phyloP scores from a whole-genome alignment of 805 yeast genomes.

The Starmerella apis region DNA sequence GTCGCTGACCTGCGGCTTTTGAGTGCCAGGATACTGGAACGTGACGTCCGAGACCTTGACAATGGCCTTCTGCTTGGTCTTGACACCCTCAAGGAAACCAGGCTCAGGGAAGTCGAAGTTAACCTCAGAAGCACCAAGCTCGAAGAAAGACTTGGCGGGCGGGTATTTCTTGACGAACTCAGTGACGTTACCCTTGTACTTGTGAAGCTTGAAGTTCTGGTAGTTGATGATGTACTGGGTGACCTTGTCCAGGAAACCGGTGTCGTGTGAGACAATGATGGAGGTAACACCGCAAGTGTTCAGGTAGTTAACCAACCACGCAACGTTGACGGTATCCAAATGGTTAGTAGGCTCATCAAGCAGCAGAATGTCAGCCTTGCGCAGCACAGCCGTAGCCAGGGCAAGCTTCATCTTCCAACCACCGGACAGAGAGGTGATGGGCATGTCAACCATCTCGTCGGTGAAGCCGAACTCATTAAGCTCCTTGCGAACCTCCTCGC shows the following conservation, averaged over 20 bases:
- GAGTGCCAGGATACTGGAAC: slow-evolving; percentile 99
- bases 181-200: slow-evolving; percentile 98
- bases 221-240: slow-evolving; percentile 98
- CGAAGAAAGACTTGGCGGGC: slow-evolving; percentile 97
- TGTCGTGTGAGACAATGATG: slow-evolving; percentile 97
- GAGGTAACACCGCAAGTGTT: slow-evolving; percentile 98
- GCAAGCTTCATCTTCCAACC: slow-evolving; percentile 99
- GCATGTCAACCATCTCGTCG: slow-evolving; percentile 86
- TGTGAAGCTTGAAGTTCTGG: slow-evolving; percentile 99
- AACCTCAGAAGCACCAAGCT: slow-evolving; percentile 94
- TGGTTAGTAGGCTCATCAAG: slow-evolving; percentile 99
- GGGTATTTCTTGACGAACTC: slow-evolving; percentile 98
- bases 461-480: slow-evolving; percentile 87
- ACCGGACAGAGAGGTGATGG: slow-evolving; percentile 95
- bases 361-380: slow-evolving; percentile 93
- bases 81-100: slow-evolving; percentile 99
- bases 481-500: slow-evolving; percentile 60
- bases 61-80: slow-evolving; percentile 99
- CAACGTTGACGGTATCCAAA: slow-evolving; percentile 98
- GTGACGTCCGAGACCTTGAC: slow-evolving; percentile 95
- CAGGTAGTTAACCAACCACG: slow-evolving; percentile 99
- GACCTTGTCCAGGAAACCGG: slow-evolving; percentile 97
- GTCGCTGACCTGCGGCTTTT: slow-evolving; percentile 85
- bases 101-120: slow-evolving; percentile 99
- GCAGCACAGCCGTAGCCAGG: slow-evolving; percentile 96